Conservation (phyloP, 2,329 filamentous ascomycete genomes). For the Paecilomyces fulvus region DNA sequence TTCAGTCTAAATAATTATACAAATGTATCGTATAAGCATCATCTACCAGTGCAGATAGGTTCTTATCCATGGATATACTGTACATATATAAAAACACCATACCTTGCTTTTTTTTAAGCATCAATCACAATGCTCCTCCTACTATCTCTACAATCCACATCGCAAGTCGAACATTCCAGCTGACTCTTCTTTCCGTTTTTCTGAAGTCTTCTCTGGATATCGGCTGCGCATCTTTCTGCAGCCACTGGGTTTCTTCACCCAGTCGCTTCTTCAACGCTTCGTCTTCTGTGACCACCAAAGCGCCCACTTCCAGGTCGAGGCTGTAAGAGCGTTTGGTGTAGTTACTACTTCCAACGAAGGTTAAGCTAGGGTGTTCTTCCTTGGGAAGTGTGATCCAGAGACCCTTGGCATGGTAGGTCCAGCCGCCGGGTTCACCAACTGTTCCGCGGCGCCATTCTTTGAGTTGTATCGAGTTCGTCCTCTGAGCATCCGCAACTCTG, state of each 20-base stretch:
- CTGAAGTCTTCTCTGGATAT: conserved; percentile 73
- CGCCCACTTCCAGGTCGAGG: conserved; percentile 83
- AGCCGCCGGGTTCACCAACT: conserved; percentile 71
- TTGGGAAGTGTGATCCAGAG: conserved; percentile 67
- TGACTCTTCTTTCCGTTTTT: conserved; percentile 71
- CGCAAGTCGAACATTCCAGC: conserved; percentile 72
- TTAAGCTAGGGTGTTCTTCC: conserved; percentile 62
- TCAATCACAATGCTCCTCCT: conserved; percentile 61
- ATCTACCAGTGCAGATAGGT: not conserved
- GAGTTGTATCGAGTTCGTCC: conserved; percentile 56
- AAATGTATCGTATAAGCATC: not conserved
- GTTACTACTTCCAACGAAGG: conserved; percentile 83
- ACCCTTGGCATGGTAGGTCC: conserved; percentile 98
- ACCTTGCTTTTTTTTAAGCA: not conserved
- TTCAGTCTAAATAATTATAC: not conserved
- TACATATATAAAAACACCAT: not conserved
- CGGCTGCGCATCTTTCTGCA: conserved; percentile 63
- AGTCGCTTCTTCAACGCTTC: conserved; percentile 61
- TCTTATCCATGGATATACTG: not conserved
- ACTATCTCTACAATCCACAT: conserved; percentile 90
- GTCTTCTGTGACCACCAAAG: conserved; percentile 74
- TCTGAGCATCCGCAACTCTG: conserved; percentile 45
- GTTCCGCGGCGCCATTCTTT: conserved; percentile 84
- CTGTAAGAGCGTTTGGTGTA: conserved; percentile 93
- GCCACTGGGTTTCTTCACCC: conserved; percentile 69